Conservation (phyloP, 192 early-diverging fungal species). For the Coemansia sp. region DNA sequence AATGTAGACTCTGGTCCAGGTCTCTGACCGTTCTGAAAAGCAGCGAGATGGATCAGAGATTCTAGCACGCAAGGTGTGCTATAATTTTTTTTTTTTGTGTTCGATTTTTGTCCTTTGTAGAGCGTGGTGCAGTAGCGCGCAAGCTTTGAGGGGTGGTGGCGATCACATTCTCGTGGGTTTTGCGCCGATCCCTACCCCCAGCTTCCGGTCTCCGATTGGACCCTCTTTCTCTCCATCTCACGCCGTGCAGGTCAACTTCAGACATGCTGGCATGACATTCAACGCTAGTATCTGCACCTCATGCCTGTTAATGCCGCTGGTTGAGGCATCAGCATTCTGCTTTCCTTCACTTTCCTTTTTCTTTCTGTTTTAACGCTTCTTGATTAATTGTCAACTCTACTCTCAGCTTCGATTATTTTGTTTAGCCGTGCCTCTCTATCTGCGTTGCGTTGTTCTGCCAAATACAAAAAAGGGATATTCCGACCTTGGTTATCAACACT, state of each 20-base stretch:
- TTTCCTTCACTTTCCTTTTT: neutral
- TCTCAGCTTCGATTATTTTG: neutral
- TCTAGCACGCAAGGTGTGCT: neutral
- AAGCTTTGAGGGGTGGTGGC: constrained; percentile 1
- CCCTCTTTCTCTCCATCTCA: neutral
- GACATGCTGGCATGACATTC: neutral
- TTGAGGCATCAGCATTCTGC: neutral
- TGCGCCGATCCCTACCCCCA: neutral
- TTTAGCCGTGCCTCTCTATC: neutral
- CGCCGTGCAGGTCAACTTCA: neutral
- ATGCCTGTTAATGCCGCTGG: neutral
- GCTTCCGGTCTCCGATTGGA: constrained; percentile 1
- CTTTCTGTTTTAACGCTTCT: neutral
- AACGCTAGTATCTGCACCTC: neutral
- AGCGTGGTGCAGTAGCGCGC: neutral
- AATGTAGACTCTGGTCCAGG: no score
- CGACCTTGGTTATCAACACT: neutral
- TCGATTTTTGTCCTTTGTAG: neutral
- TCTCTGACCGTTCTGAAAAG: no score
- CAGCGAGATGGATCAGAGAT: no score
- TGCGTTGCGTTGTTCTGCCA: neutral
- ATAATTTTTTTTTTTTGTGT: neutral
- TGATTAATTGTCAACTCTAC: neutral
- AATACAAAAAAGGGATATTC: neutral
- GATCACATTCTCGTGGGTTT: neutral